Base-by-base conservation (phyloP, 371 early-diverging fungal genomes). In the Amoeboaphelidium protococcarum region DNA sequence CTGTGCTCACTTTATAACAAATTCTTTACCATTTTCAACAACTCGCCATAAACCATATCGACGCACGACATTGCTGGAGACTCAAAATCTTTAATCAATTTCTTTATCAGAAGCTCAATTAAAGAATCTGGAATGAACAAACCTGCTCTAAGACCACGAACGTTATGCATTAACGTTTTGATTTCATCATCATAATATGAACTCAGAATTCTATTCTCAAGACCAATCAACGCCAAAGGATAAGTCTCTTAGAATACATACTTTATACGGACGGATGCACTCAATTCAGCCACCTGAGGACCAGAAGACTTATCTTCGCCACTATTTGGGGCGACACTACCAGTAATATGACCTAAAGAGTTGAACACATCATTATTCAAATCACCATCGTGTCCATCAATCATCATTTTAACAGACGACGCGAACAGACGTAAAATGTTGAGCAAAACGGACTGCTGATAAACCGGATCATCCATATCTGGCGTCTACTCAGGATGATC, bases 111-210 rank as follows among this genome's bases (percentile, higher is more conserved):
- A 25, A 82, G 58, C 55, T 87, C 82, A 68, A 88, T 88, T 1
- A 85, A 80, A 49, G 74, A 64, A 55, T 90, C 87, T 2, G 82
- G 80, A 23, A 90, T 82, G 68, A 86, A 81, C n/a, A 86, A 65
- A 13, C 77, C 73, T 12, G 80, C 73, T 2, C 81, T 66, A 3
- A 81, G 84, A 10, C 84, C 88, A 13, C 76, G 80, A 2, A 84
- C 79, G 60, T 90, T 88, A 49, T 84, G 76, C 43, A 90, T 78
- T 10, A 84, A 78, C 0, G 77, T 80, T 50, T 83, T 77, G 52
- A 90, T 85, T 52, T 88, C 82, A 41, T 68, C 67, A 46, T 74
- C 72, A 13, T 74, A 67, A 42, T 85, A 56, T 48, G 79, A 72
- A 2, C 85, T 75, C 27, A 68, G 63, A 26, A 87, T 72, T 21